A percentile compares a stretch with the other conserved stretches of the same genome.
phyloP scores from a whole-genome alignment of 2,329 filamentous ascomycete genomes.

The Lachnum nothofagi region DNA sequence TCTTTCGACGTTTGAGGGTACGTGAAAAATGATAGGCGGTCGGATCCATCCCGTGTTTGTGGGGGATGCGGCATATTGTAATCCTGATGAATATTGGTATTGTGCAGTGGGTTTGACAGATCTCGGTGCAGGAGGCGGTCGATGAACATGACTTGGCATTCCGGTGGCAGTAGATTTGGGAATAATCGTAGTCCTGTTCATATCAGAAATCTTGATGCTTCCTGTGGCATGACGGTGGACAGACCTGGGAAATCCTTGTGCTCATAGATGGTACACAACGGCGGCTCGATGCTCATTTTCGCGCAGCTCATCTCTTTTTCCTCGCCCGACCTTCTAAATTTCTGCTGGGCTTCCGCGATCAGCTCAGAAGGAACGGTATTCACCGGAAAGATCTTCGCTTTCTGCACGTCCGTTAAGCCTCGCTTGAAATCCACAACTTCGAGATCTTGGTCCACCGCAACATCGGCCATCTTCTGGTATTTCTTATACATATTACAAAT shows the following conservation, averaged over 20 bases:
- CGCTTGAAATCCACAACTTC: constrained; percentile 30
- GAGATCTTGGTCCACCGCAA: constrained; percentile 22
- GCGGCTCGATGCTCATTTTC: constrained; percentile 3
- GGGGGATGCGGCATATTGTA: constrained; percentile 61
- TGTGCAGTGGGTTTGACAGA: constrained; percentile 66
- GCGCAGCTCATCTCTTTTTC: background rate
- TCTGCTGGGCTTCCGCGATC: constrained; percentile 21
- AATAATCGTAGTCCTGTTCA: constrained; percentile 55
- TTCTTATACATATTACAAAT: constrained; percentile 32
- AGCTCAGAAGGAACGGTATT: constrained; percentile 21
- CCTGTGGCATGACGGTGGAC: background rate
- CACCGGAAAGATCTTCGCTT: constrained; percentile 21
- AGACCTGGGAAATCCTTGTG: constrained; percentile 30
- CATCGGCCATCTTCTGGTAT: constrained; percentile 29
- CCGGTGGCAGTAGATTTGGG: constrained; percentile 66
- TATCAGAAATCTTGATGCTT: background rate
- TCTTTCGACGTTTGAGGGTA: constrained; percentile 54
- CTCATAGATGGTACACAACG: constrained; percentile 29
- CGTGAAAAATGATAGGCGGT: constrained; percentile 49
- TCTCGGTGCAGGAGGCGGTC: constrained; percentile 72
- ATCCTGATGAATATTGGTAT: constrained; percentile 83
- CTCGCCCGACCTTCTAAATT: constrained; percentile 14
- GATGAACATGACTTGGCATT: constrained; percentile 66
- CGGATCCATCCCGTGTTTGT: constrained; percentile 8
- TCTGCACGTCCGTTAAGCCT: constrained; percentile 28